These are phyloP conservation scores for Rhododendron ovatum DNA, from an alignment of 148 eudicot genomes.

Conservation along the genomic window DNA sequence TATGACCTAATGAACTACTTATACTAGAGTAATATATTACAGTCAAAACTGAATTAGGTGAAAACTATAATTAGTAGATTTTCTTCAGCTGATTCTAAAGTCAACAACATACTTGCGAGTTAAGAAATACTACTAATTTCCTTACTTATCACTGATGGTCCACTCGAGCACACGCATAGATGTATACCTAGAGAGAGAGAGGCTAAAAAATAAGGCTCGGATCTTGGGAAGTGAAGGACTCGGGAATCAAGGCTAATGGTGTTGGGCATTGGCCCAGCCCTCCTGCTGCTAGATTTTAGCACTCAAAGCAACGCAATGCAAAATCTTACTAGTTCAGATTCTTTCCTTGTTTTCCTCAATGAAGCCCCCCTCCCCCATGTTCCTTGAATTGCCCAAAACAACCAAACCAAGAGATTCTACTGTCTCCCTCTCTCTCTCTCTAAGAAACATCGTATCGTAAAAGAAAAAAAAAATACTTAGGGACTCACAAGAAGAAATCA, in stretches of 20 bases:
- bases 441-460: too few species aligned
- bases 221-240: not conserved
- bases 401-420: not conserved
- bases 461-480: not conserved
- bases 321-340: not conserved
- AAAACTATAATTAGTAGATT: not conserved
- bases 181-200: not conserved
- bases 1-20: too few species aligned
- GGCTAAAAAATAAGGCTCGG: not conserved
- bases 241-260: not conserved
- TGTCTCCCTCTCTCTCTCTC: not conserved
- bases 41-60: not conserved
- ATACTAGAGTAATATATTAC: too few species aligned
- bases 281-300: not conserved
- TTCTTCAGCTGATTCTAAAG: not conserved
- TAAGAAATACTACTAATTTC: not conserved
- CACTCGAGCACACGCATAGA: not conserved
- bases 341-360: not conserved
- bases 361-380: not conserved
- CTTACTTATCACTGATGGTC: not conserved
- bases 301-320: not conserved
- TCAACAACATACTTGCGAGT: not conserved
- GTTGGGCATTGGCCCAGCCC: not conserved
- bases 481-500: not conserved
- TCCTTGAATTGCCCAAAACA: conserved; percentile 3